Evolutionary conservation across 495 filamentous ascomycete genomes (phyloP), one percentile per base, ranked within the genome.

Genomic region (Penicillium daleae): DNA sequence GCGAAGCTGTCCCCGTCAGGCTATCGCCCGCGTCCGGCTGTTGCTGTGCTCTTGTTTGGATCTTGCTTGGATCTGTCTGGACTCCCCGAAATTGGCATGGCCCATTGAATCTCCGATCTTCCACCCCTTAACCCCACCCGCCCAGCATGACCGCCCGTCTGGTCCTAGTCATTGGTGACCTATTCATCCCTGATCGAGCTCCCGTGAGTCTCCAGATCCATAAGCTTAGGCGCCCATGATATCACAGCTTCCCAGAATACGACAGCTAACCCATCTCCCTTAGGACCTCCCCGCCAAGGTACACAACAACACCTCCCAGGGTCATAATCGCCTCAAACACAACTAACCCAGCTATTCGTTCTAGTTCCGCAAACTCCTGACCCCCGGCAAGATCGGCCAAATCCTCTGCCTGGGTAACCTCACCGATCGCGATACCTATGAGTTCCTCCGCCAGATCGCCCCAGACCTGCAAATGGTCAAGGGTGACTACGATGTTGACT

Each of bases 281-380:
- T 75, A 91, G 89, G 93, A 96, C 74, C 93, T 97, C 66, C 93
- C 94, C 49, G 83, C 89, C 72, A 97, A 97, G 86, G 93, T 93
- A 83, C 69, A 69, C 17, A 32, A 19, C 15, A 50, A 24, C n/a
- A 15, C 4, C 6, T 50, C 49, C 49, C 12, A 19, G 24, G 17
- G 32, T 44, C 32, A 44, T 31, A 21, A 39, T 33, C 9, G 33
- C n/a, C 33, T n/a, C 24, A 33, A 15, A 22, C 17, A 15, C 49
- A 53, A 26, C 58, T 60, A 32, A 40, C 9, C 35, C 33, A 9
- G 10, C 48, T 42, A 29, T 53, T 59, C 55, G 35, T 67, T 54
- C 56, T 69, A 98, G 93, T 99, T 99, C 86, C 92, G 92, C 72
- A 98, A 97, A 74, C 95, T 99, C 75, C 88, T 99, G 66, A 90